Evolutionary conservation across 768 basidiomycete genomes (phyloP), one percentile per base, ranked within the genome.

Genomic region (Pulveroboletus sp.): DNA sequence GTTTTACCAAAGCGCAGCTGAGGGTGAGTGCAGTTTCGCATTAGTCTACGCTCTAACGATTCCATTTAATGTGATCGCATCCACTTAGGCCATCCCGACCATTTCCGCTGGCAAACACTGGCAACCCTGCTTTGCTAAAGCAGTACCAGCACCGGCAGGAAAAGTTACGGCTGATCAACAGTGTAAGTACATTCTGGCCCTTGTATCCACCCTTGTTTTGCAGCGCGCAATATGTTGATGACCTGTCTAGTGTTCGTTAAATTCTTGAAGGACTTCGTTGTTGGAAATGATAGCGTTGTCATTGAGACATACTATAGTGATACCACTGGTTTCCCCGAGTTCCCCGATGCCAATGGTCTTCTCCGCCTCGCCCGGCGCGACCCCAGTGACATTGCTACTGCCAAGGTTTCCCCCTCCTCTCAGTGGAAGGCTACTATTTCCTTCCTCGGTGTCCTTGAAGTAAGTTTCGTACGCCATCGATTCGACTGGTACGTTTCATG

Each of bases 231-330:
- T 21, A 23, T 37, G 21, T 10, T 33, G 6, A 40, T n/a, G 12
- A 2, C 32, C 12, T 17, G 6, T 4, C 13, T 32, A 47, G 45
- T 40, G 29, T 19, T 39, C 5, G 21, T 47, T 19, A 40, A 40
- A 14, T 47, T 47, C 38, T 17, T 47, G 16, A 47, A 47, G 23
- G 45, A 40, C 31, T 39, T 47, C 24, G 38, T 40, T n/a, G 37
- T 46, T 3, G 21, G 14, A 11, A n/a, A 16, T 6, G 17, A 16
- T n/a, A 29, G 44, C 2, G 27, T 45, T 27, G 10, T 45, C 36
- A 27, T 37, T 23, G 44, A 45, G 27, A 45, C 35, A 8, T 36
- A 29, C 27, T 45, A 43, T 29, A n/a, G n/a, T n/a, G n/a, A n/a
- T n/a, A n/a, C n/a, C n/a, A n/a, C n/a, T n/a, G n/a, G n/a, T n/a